These are phyloP conservation scores for Ophiostoma sp. DNA, from an alignment of 2,329 filamentous ascomycete genomes.

Conservation along the genomic window DNA sequence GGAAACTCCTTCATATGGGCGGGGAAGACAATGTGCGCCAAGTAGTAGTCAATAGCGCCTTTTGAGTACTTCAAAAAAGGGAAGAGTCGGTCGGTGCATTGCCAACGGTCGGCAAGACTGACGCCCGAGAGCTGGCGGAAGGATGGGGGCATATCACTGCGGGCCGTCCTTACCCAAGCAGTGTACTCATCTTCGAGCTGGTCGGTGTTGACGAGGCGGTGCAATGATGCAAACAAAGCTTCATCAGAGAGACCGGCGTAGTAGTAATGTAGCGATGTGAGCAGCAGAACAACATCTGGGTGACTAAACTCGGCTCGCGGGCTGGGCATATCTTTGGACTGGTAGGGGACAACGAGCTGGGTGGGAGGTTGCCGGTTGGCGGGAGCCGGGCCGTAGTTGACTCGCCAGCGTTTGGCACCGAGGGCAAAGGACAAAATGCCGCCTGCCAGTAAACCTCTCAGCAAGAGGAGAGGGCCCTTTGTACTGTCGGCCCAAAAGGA, in stretches of 20 bases:
- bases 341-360: conserved; percentile 58
- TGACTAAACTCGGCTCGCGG: conserved; percentile 62
- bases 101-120: conserved; percentile 57
- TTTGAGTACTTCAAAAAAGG: conserved; percentile 54
- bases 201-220: conserved; percentile 51
- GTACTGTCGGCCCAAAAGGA: conserved; percentile 42
- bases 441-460: conserved; percentile 57
- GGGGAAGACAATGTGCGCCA: conserved; percentile 59
- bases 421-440: conserved; percentile 57
- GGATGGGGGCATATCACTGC: conserved; percentile 35
- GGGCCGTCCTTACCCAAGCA: conserved; percentile 46
- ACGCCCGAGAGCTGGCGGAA: conserved; percentile 51
- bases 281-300: conserved; percentile 56
- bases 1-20: conserved; percentile 64
- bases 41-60: conserved; percentile 61
- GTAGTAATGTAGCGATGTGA: conserved; percentile 60
- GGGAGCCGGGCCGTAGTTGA: conserved; percentile 61
- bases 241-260: conserved; percentile 54
- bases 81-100: conserved; percentile 54
- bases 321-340: conserved; percentile 59
- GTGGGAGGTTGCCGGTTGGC: conserved; percentile 42
- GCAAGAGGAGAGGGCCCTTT: conserved; percentile 45
- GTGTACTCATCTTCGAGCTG: conserved; percentile 54
- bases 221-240: conserved; percentile 51
- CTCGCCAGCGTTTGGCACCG: conserved; percentile 60